phyloP scores from a whole-genome alignment of 148 eudicot genomes.

The Pouteria glomerata region DNA sequence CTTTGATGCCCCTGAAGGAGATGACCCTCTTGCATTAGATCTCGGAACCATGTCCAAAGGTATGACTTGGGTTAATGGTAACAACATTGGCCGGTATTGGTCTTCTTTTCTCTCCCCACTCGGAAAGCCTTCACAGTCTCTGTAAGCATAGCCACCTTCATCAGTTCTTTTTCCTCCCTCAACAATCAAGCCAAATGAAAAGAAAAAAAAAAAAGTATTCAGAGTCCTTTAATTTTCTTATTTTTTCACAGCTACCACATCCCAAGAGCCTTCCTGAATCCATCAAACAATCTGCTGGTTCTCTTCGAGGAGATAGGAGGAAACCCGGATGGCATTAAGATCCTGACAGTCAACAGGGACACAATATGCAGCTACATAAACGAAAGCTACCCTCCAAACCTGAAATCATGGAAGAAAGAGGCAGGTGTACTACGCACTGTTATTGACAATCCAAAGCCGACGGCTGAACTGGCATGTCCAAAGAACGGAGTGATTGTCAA shows the following conservation, averaged over 20 bases:
- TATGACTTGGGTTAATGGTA: conserved; percentile 71
- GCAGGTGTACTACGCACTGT: conserved; percentile 19
- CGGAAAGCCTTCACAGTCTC: conserved; percentile 59
- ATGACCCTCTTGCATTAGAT: conserved; percentile 52
- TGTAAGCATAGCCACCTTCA: conserved; percentile 66
- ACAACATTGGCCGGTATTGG: conserved; percentile 83
- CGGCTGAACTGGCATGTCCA: conserved; percentile 49
- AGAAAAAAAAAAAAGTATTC: no score
- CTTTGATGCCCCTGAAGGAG: conserved; percentile 80
- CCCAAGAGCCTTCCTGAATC: conserved; percentile 73
- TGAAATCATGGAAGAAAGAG: conserved; percentile 39
- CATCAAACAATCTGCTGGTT: conserved; percentile 59
- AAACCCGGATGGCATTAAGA: conserved; percentile 36
- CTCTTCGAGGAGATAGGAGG: conserved; percentile 76
- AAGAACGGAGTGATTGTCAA: conserved; percentile 27
- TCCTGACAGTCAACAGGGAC: conserved; percentile 52
- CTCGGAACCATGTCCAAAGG: conserved; percentile 72
- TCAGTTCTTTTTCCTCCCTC: no score
- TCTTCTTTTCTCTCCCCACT: conserved; percentile 44
- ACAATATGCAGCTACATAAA: conserved; percentile 52
- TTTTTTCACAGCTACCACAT: conserved; percentile 62
- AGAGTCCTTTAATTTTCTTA: no score
- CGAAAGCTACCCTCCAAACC: conserved; percentile 45
- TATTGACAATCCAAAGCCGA: conserved; percentile 26
- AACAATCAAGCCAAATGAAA: no score